phyloP scores from a whole-genome alignment of 352 stramenopile species.

The Sclerospora graminicola region DNA sequence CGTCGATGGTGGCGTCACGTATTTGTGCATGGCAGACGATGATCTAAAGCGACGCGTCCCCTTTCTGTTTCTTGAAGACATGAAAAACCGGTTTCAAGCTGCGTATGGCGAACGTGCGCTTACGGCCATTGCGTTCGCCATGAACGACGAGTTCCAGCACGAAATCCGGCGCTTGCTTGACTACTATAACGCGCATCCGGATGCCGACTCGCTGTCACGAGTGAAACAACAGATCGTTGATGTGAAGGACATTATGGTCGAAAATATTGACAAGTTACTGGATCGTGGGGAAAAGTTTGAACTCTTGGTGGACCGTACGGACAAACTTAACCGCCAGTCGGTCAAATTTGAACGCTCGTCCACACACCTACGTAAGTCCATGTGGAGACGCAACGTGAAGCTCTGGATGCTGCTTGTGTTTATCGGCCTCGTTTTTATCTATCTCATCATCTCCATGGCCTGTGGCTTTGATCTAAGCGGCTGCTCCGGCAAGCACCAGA shows the following conservation, averaged over 20 bases:
- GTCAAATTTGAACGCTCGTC: slow-evolving; percentile 94
- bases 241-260: slow-evolving; percentile 97
- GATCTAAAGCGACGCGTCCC: slow-evolving; percentile 91
- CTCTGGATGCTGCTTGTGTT: slow-evolving; percentile 72
- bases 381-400: slow-evolving; percentile 87
- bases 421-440: slow-evolving; percentile 73
- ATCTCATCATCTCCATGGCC: slow-evolving; percentile 81
- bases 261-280: slow-evolving; percentile 99
- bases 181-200: slow-evolving; percentile 81
- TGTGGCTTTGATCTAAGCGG: slow-evolving; percentile 79
- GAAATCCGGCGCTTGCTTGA: slow-evolving; percentile 87
- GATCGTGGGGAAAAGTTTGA: slow-evolving; percentile 99
- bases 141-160: slow-evolving; percentile 96
- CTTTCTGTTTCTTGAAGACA: slow-evolving; percentile 97
- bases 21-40: slow-evolving; percentile 97
- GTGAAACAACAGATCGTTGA: slow-evolving; percentile 96
- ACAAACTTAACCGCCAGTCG: slow-evolving; percentile 94
- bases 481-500: slow-evolving; percentile 48
- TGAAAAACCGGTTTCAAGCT: slow-evolving; percentile 87
- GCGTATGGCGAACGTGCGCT: slow-evolving; percentile 70
- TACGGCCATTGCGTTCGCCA: slow-evolving; percentile 94
- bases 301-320: slow-evolving; percentile 84
- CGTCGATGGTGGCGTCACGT: slow-evolving; percentile 92
- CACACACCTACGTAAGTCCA: slow-evolving; percentile 77
- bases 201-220: slow-evolving; percentile 86